Base-by-base conservation (phyloP, 1,139 yeast species). In the Arxiozyma slooffiae region DNA sequence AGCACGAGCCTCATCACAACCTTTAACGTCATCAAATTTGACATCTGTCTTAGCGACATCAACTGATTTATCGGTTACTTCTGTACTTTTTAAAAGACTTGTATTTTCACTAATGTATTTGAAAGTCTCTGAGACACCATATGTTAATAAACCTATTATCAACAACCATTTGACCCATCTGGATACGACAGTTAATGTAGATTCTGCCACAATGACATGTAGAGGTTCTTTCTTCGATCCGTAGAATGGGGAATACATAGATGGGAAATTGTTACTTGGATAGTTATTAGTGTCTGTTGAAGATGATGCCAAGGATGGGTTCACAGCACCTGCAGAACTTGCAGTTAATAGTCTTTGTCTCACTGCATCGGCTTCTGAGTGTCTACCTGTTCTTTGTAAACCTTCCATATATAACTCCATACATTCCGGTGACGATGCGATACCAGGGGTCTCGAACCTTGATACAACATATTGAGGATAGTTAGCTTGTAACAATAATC, bases 1-100 rank as follows among this genome's bases (percentile, higher is more conserved):
- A 6, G 95, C 90, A 63, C 97, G 81, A 16, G 99, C 98, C 71
- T 94, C 99, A 67, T 94, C 99, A 57, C 94, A 95, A 48, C 99
- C 99, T 64, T 92, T 87, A 38, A 94, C 97, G 67, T 94, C 99
- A 46, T 80, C 78, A 67, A 94, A 94, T 64, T 81, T 81, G 45
- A 90, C 97, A 41, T 87, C 86, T 11, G 95, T 85, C 64, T 87
- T 87, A 34, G 85, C 78, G 46, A 88, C 92, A 62, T 92, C 96
- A 48, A 84, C 83, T 5, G 87, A 76, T 64, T 82, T 82, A 60
- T 85, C 95, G 23, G 81, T 79, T 4, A 81, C 82, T 53, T 84
- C 87, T 21, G 86, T 72, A 56, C 84, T 83, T 62, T 86, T 88
- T 71, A 89, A 76, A 48, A 90, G 78, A 20, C 95, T 81, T 7